Percentiles rank a stretch among this genome's conserved stretches.
These are phyloP conservation scores for Pleurotus tuber-regium DNA, from an alignment of 768 basidiomycete species.

Conservation along the genomic window DNA sequence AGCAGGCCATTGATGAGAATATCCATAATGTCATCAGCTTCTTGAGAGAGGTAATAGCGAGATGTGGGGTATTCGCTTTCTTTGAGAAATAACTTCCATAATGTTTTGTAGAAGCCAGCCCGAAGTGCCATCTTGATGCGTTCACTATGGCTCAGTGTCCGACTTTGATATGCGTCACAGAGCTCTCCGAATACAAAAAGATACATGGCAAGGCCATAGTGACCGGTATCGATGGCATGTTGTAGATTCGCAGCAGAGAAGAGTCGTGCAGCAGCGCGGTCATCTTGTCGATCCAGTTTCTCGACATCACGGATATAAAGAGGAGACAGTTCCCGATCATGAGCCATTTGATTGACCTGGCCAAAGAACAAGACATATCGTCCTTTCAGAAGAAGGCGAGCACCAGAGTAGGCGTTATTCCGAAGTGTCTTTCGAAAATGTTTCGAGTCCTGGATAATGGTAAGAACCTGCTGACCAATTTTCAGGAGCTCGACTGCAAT, in stretches of 20 bases:
- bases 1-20: conserved; percentile 31
- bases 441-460: conserved; percentile 29
- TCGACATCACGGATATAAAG: conserved; percentile 30
- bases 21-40: conserved; percentile 28
- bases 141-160: conserved; percentile 20
- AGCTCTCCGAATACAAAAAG: conserved; percentile 40
- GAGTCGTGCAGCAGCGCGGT: conserved; percentile 36
- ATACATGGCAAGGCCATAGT: conserved; percentile 27
- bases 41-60: conserved; percentile 29
- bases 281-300: conserved; percentile 42
- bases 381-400: conserved; percentile 23
- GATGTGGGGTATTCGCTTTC: conserved; percentile 16
- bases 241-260: conserved; percentile 33
- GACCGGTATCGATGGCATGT: conserved; percentile 18
- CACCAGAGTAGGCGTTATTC: conserved; percentile 30
- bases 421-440: conserved; percentile 28
- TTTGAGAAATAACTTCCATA: conserved; percentile 25
- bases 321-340: conserved; percentile 13
- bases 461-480: conserved; percentile 14
- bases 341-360: conserved; percentile 19
- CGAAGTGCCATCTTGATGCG: conserved; percentile 29
- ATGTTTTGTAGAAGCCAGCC: conserved; percentile 26
- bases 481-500: conserved; percentile 10
- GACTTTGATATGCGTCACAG: conserved; percentile 36
- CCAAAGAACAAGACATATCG: conserved; percentile 19